A percentile compares a stretch with the other conserved stretches of the same genome.
Evolutionary conservation across 345 rosid genomes (phyloP).

Genomic region (Corchorus capsularis): DNA sequence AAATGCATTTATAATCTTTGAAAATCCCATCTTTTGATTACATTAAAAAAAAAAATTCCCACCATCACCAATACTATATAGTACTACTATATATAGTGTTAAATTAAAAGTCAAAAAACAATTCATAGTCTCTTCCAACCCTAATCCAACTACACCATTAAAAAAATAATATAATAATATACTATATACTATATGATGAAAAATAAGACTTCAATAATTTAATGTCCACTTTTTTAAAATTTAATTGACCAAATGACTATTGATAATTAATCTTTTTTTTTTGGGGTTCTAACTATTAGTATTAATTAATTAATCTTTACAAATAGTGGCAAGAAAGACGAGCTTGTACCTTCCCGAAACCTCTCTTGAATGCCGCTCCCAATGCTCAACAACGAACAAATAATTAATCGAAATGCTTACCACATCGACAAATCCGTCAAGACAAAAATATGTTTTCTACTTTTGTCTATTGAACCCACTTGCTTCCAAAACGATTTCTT

Average conservation of each 20-base stretch:
- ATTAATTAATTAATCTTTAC: not conserved
- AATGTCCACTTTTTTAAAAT: not conserved
- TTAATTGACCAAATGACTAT: not conserved
- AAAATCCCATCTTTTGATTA: not conserved
- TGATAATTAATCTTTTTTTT: too few relatives aligned
- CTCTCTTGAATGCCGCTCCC: not conserved
- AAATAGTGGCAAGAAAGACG: not conserved
- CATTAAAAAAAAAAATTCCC: not conserved
- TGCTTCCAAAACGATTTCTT: conserved; percentile 4
- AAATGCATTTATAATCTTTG: not conserved
- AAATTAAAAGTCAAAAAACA: not conserved
- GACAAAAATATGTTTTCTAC: conserved; percentile 20
- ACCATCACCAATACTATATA: not conserved
- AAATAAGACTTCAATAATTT: not conserved
- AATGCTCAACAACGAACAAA: not conserved
- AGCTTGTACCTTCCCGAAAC: conserved; percentile 15
- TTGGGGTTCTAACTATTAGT: too few relatives aligned
- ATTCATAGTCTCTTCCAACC: not conserved
- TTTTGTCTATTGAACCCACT: conserved; percentile 19
- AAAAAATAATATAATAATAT: not conserved
- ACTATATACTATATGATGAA: not conserved
- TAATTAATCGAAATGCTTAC: not conserved
- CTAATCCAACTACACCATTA: not conserved
- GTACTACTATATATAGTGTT: not conserved
- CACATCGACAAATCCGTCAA: conserved; percentile 20